Base-by-base conservation (phyloP, 1,139 yeast species). In the Debaryomyces udenii region DNA sequence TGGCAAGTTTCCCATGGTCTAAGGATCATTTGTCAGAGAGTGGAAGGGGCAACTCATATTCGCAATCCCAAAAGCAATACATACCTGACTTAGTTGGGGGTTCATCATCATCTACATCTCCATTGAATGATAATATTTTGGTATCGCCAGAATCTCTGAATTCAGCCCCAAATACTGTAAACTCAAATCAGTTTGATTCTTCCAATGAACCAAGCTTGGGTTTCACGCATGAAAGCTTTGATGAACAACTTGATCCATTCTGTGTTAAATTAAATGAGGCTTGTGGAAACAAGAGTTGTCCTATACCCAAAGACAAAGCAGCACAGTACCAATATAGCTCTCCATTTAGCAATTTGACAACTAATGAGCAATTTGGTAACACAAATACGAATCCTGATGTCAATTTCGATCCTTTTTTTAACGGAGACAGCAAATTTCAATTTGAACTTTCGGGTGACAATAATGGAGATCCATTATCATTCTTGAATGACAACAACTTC, bases 211-310 rank as follows among this genome's bases (percentile, higher is more conserved):
- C 40, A 9, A 42, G 38, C 9, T 48, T 48, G 18, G 59, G 55
- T 16, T 47, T 58, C 30, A 47, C 52, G 9, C 29, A 34, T 24
- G 49, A 52, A 13, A 57, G 56, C 23, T 74, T 70, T 48, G 77
- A 73, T 29, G 78, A 74, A 48, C 62, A 69, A 48, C 61, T 67
- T 14, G 75, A 73, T 48, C 83, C 83, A 37, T 91, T 91, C 56
- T 91, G 98, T 57, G 78, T 76, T 20, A 79, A 82, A 53, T 71
- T 91, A 52, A 78, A 79, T 47, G 77, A 81, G 58, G 97, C 91
- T 0, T 91, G 98, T 62, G 97, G 96, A 13, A 83, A 83, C n/a
- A 81, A 73, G 56, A 71, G 71, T 22, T 66, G 77, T 46, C 96
- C 96, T 3, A 61, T 83, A 6, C 96, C 96, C 6, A 76, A 78